Percentiles rank a stretch among this genome's conserved stretches.
Conservation (phyloP, 352 stramenopile species). For the Phytophthora cactorum region DNA sequence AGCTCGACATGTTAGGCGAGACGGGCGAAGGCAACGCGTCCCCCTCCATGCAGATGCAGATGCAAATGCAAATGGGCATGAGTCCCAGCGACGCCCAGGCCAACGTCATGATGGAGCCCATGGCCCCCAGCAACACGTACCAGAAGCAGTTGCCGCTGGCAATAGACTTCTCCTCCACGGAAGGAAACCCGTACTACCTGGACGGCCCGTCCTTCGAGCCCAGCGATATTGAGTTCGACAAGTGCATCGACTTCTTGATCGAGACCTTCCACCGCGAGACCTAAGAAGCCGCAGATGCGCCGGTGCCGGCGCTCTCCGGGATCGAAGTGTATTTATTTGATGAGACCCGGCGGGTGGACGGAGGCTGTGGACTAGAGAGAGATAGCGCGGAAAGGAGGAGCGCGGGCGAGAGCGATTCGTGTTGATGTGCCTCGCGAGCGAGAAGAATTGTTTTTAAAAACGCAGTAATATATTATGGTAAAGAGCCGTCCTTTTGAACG, state of each 20-base stretch:
- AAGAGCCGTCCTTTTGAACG: constrained; percentile 28
- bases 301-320: constrained; percentile 12
- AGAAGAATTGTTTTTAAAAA: constrained; percentile 42
- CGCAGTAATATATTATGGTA: constrained; percentile 50
- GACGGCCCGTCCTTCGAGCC: constrained; percentile 52
- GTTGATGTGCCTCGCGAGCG: constrained; percentile 39
- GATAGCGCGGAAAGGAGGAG: constrained; percentile 16
- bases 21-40: constrained; percentile 43
- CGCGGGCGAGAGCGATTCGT: constrained; percentile 16
- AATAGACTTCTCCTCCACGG: constrained; percentile 55
- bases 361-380: constrained; percentile 30
- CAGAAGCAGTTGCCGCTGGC: constrained; percentile 51
- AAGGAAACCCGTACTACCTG: constrained; percentile 56
- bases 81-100: constrained; percentile 7
- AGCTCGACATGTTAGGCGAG: constrained; percentile 72
- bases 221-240: constrained; percentile 76
- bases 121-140: constrained; percentile 49
- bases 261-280: constrained; percentile 67
- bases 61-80: constrained; percentile 34
- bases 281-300: constrained; percentile 17
- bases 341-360: constrained; percentile 21
- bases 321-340: constrained; percentile 55
- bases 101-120: constrained; percentile 31
- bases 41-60: constrained; percentile 35
- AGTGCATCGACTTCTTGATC: constrained; percentile 86